These are phyloP conservation scores for Pulveroboletus sp. DNA, from an alignment of 768 basidiomycete species.

Conservation along the genomic window DNA sequence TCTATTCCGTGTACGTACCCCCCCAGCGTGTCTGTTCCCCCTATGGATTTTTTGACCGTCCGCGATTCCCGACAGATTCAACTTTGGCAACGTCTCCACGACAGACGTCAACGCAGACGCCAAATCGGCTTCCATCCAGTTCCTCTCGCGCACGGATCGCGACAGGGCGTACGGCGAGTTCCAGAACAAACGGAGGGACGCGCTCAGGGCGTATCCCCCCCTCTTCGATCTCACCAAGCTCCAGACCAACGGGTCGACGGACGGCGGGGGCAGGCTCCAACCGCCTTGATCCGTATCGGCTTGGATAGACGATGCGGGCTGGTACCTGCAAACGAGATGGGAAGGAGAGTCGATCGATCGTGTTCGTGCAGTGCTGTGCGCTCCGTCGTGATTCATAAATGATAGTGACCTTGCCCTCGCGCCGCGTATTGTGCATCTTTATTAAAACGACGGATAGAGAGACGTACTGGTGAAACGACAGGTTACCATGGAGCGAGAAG, in stretches of 20 bases:
- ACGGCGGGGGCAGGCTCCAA: slow-evolving; percentile 17
- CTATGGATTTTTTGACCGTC: too few species aligned
- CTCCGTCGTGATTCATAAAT: too few species aligned
- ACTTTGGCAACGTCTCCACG: slow-evolving; percentile 37
- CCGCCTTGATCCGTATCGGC: slow-evolving; percentile 5
- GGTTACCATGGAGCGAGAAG: neutral
- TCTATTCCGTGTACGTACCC: slow-evolving; percentile 38
- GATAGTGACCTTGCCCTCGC: too few species aligned
- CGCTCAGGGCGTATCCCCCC: slow-evolving; percentile 18
- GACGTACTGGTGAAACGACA: neutral
- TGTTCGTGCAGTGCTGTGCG: too few species aligned
- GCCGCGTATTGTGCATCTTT: too few species aligned
- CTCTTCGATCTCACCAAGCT: slow-evolving; percentile 23
- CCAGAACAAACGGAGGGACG: neutral
- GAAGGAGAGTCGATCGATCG: too few species aligned
- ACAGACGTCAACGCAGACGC: slow-evolving; percentile 10
- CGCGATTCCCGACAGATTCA: slow-evolving; percentile 28
- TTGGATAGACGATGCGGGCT: neutral
- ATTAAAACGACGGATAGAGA: too few species aligned
- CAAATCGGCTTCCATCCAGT: slow-evolving; percentile 37
- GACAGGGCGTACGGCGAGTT: slow-evolving; percentile 35
- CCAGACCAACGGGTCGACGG: slow-evolving; percentile 18
- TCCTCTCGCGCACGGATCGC: slow-evolving; percentile 36
- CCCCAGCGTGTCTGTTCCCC: too few species aligned
- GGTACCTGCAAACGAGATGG: neutral